Base-by-base conservation (phyloP, 2,329 filamentous ascomycete species). In the Aspergillus sp. region DNA sequence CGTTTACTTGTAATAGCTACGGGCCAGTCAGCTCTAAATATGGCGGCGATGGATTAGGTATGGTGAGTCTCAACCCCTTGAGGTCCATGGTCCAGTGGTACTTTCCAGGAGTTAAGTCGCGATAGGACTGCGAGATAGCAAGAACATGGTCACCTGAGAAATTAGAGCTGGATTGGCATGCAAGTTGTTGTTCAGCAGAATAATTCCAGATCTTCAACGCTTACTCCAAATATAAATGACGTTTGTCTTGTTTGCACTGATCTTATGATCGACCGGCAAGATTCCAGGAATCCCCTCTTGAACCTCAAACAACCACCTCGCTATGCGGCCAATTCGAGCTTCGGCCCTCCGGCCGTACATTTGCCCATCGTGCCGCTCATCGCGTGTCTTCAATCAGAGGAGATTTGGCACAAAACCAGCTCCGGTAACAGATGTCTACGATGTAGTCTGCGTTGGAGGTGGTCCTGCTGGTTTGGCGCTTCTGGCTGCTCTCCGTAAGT, bases 381-480 rank as follows among this genome's bases (percentile, higher is more conserved):
- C 56, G 64, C 37, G 64, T 62, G 27, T 58, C 12, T 11, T 64
- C 17, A 56, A 62, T 15, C 64, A 66, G 40, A 70, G 75, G 52
- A 64, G 60, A 48, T 75, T 76, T 49, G 69, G 66, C 2, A 73
- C 74, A 23, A 70, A 69, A 47, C 33, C 75, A 11, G 67, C 70
- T 14, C 59, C 72, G 47, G 67, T 71, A 52, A 85, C 87, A 11
- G 90, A 96, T 64, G 87, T 96, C 68, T 97, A 95, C 79, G 92
- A 96, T 83, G 89, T 96, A 33, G 91, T 96, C 62, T 95, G 91
- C 68, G 89, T 96, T 54, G 92, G 92, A 60, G 93, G 92, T 61
- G 92, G 93, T 5, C 92, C 93, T 23, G 92, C 92, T 45, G 93
- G 93, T 55, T 81, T 99, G 57, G 96, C 91, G 68, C 83, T 96